Base-by-base conservation (phyloP, 116 monocot species). In the Phalaenopsis hybrid region DNA sequence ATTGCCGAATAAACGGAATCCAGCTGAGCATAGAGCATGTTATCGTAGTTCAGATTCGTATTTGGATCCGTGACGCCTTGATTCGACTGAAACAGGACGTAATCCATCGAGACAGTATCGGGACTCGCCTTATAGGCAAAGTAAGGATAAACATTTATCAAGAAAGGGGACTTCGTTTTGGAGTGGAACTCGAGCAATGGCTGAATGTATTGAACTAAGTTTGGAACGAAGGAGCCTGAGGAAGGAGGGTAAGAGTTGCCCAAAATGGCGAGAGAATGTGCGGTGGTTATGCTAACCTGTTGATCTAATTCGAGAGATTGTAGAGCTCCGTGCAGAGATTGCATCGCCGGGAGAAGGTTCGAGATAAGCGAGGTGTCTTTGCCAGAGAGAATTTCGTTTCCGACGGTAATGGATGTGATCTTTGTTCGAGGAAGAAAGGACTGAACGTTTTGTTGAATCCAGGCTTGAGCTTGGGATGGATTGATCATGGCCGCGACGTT, bases 11-110 rank as follows among this genome's bases (percentile, higher is more conserved):
- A 90, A 5, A 92, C 90, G 0, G 94, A 78, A 58, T 96, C 96
- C 21, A 96, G 87, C 83, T 96, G 96, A 61, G 96, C 96, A 74
- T 93, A 96, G 44, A 96, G 79, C 96, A 96, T 93, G 88, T 96
- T 96, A 20, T 96, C 96, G 25, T 96, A 96, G 33, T 67, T 90
- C 15, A 96, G 76, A 31, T 90, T 90, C 4, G 96, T 93, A 65
- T 34, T 77, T 3, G 93, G 85, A 80, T 96, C 96, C 0, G 59
- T 86, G 33, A 86, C 86, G 3, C 92, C 88, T 0, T 86, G 33
- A 37, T 89, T 92, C 6, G 80, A 82, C 70, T 85, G 75, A 33
- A 92, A 92, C 7, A 92, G 88, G n/a, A 85, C 88, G 43, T 92
- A 92, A 0, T 82, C 76, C 57, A 92, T 61, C 16, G 92, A 76